These are phyloP conservation scores for Solanum hybrid DNA, from an alignment of 305 asterid genomes.

Conservation along the genomic window DNA sequence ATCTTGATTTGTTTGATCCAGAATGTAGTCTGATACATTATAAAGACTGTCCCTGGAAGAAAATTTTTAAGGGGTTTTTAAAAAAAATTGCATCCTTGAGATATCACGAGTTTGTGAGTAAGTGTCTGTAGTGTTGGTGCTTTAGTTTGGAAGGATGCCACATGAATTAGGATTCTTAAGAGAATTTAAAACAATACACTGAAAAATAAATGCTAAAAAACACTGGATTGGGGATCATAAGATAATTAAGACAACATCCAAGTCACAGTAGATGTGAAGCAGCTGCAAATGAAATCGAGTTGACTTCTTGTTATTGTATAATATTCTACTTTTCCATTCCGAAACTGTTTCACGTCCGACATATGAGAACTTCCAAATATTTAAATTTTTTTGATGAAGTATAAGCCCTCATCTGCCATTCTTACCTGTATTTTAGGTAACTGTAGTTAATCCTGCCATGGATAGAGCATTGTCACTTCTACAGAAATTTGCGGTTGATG, in stretches of 20 bases:
- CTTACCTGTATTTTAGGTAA: slow-evolving; percentile 38
- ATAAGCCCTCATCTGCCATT: neutral
- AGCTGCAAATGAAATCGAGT: neutral
- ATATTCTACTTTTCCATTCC: neutral
- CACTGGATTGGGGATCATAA: neutral
- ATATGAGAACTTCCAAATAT: neutral
- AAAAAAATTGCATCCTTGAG: neutral
- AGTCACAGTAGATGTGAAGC: neutral
- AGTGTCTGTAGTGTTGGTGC: neutral
- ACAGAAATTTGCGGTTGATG: slow-evolving; percentile 71
- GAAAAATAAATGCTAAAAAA: neutral
- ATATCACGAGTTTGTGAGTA: neutral
- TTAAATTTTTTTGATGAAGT: neutral
- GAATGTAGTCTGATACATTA: neutral
- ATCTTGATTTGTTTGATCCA: neutral
- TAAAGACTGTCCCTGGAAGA: neutral
- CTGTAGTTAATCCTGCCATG: slow-evolving; percentile 92
- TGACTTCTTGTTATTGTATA: neutral
- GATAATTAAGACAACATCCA: neutral
- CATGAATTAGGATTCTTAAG: neutral
- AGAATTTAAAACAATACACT: neutral
- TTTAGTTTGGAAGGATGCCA: neutral
- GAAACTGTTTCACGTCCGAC: neutral
- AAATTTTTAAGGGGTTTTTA: neutral
- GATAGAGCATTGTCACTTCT: slow-evolving; percentile 58